These are phyloP conservation scores for Dryadomyces sulphureus DNA, from an alignment of 2,329 filamentous ascomycete genomes.

Conservation along the genomic window DNA sequence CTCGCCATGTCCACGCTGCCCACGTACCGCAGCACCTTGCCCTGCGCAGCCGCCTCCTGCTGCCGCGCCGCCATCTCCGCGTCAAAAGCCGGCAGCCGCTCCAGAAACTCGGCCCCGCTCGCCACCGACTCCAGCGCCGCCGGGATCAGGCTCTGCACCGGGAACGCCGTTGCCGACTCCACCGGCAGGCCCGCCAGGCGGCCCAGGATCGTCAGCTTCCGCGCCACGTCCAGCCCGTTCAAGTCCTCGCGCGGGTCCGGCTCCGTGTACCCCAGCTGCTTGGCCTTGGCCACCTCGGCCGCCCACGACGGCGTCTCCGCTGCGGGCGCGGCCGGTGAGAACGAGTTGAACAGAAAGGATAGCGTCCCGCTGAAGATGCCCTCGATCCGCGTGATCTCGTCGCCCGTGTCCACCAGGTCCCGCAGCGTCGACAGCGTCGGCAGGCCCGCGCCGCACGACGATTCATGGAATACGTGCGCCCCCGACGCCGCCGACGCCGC, in stretches of 20 bases:
- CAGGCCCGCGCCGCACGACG: slow-evolving; percentile 81
- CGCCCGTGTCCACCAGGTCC: slow-evolving; percentile 87
- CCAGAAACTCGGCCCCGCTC: slow-evolving; percentile 75
- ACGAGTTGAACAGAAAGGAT: slow-evolving; percentile 96
- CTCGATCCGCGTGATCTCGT: slow-evolving; percentile 82
- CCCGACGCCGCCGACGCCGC: slow-evolving; percentile 51
- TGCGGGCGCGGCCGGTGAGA: slow-evolving; percentile 56
- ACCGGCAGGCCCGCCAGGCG: slow-evolving; percentile 70
- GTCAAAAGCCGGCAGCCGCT: slow-evolving; percentile 68
- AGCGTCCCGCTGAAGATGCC: slow-evolving; percentile 97
- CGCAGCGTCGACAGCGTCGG: slow-evolving; percentile 88
- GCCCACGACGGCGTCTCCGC: slow-evolving; percentile 90
- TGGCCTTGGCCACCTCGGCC: slow-evolving; percentile 80
- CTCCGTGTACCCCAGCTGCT: slow-evolving; percentile 84
- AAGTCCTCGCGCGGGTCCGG: slow-evolving; percentile 76
- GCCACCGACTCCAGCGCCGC: slow-evolving; percentile 63
- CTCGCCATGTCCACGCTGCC: slow-evolving; percentile 79
- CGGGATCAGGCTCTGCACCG: slow-evolving; percentile 86
- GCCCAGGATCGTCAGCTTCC: slow-evolving; percentile 90
- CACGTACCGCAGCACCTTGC: slow-evolving; percentile 88
- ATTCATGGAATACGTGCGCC: slow-evolving; percentile 87
- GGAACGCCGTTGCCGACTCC: slow-evolving; percentile 74
- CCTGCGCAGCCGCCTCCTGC: slow-evolving; percentile 66
- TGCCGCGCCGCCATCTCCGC: slow-evolving; percentile 81
- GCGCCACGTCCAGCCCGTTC: slow-evolving; percentile 80